phyloP scores from a whole-genome alignment of 305 asterid species.

The Solanum hybrid region DNA sequence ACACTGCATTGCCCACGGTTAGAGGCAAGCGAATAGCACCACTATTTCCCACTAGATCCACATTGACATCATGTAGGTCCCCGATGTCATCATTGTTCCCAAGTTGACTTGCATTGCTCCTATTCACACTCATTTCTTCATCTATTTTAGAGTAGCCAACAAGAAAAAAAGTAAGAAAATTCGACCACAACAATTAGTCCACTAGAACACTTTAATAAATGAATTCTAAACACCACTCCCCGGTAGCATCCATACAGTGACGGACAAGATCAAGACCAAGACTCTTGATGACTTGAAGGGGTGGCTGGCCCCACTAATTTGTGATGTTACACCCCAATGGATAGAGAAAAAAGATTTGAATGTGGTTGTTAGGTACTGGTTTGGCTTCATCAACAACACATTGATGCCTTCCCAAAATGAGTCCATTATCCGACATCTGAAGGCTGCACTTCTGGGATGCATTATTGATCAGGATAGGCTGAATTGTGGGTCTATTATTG shows the following conservation, averaged over 20 bases:
- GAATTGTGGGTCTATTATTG: not conserved
- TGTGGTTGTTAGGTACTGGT: not conserved
- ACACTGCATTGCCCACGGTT: not conserved
- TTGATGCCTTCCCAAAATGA: not conserved
- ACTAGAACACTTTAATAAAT: not conserved
- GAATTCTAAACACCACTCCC: not conserved
- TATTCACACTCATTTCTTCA: not conserved
- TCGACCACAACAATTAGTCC: not conserved
- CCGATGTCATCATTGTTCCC: not conserved
- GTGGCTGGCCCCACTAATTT: not conserved
- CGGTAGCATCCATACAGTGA: not conserved
- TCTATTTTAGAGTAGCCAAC: not conserved
- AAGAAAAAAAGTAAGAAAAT: not conserved
- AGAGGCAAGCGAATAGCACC: not conserved
- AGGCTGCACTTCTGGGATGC: not conserved
- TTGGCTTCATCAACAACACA: not conserved
- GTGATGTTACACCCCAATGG: not conserved
- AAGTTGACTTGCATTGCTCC: not conserved
- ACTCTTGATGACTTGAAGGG: not conserved
- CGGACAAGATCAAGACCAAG: not conserved
- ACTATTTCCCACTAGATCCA: not conserved
- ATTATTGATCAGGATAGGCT: not conserved
- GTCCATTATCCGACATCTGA: not conserved
- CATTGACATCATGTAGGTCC: not conserved
- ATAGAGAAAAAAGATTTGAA: not conserved